Base-by-base conservation (phyloP, 1,284 basidiomycete genomes). In the Sphaerobolus stellatus region DNA sequence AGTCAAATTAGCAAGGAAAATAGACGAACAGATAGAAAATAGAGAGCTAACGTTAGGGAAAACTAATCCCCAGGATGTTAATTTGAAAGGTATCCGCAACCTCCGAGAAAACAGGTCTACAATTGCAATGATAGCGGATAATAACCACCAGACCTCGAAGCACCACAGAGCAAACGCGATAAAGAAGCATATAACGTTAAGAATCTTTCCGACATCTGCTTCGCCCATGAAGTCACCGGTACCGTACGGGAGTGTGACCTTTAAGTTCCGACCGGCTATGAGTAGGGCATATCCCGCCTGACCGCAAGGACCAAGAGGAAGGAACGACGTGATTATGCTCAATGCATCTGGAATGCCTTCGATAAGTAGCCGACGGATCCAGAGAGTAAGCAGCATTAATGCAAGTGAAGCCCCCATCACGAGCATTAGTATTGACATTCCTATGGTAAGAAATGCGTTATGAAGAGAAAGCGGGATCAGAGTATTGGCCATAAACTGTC, bases 1-100 rank as follows among this genome's bases (percentile, higher is more conserved):
- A 43, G 20, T n/a, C n/a, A n/a, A n/a, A n/a, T n/a, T 33, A 22
- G n/a, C 20, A 48, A 57, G 41, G 54, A 36, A n/a, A 43, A 49
- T 7, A 14, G 13, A n/a, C n/a, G n/a, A n/a, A n/a, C n/a, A n/a
- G n/a, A n/a, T n/a, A 29, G 3, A 11, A 41, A 44, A 18, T 22
- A 24, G 34, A 29, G 43, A 24, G 72, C 78, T 34, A 58, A 83
- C 83, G 56, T 81, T 83, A 9, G 83, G 83, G 62, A 85, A 85
- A 57, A 84, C 77, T 40, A 80, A 67, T 5, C 80, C 79, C 83
- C 83, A 85, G 59, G 77, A 81, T 1, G 74, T 71, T 20, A 83
- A 61, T 50, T 71, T 72, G 63, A 83, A 84, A 1, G 73, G 67
- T 18, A 83, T 66, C 2, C 20, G 41, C 6, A 59, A 66, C 4